Conservation (phyloP, 2,329 filamentous ascomycete species). For the Colletotrichum musicola region DNA sequence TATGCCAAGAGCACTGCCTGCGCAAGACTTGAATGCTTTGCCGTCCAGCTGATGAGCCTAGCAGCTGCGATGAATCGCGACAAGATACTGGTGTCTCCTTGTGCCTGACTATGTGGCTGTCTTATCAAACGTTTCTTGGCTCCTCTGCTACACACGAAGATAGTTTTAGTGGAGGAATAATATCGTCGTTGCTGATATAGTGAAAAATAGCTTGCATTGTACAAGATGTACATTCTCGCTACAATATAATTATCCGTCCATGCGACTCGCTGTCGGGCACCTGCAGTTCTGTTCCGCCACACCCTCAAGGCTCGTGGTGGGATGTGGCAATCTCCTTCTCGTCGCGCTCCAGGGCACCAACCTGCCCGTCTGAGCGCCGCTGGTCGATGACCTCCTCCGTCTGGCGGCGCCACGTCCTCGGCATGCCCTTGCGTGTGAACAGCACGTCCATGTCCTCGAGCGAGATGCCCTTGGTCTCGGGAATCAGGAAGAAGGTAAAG, state of each 20-base stretch:
- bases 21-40: too few relatives aligned
- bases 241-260: too few relatives aligned
- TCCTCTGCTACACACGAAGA: neutral
- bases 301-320: conserved; percentile 1
- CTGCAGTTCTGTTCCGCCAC: too few relatives aligned
- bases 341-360: neutral
- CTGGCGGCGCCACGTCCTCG: conserved; percentile 5
- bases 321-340: conserved; percentile 10
- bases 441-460: conserved; percentile 47
- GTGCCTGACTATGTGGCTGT: neutral
- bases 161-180: neutral
- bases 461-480: conserved; percentile 43
- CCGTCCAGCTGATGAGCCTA: too few relatives aligned
- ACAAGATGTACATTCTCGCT: too few relatives aligned
- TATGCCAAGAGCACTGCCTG: too few relatives aligned
- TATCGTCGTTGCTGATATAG: too few relatives aligned
- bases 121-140: neutral
- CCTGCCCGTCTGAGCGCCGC: conserved; percentile 38
- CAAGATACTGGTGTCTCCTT: neutral
- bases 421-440: conserved; percentile 36
- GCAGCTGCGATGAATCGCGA: neutral
- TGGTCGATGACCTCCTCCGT: conserved; percentile 40
- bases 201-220: too few relatives aligned
- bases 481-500: conserved; percentile 43
- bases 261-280: too few relatives aligned